Conservation (phyloP, 805 yeast species). For the Pichia gijzeniarum region DNA sequence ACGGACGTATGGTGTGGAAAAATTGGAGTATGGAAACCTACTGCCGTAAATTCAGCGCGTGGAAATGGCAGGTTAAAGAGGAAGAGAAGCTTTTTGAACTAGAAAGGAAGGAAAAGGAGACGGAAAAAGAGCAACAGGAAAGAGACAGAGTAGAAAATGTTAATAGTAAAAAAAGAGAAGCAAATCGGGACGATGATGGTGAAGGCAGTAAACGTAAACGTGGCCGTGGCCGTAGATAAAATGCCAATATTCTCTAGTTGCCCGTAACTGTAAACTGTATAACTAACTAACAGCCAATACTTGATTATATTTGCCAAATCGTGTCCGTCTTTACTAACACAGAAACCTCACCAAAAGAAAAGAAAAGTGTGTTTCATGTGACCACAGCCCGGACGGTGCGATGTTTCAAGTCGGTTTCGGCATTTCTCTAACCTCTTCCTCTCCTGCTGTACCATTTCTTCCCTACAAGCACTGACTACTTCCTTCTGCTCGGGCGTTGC, state of each 20-base stretch:
- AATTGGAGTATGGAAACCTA: slow-evolving; percentile 89
- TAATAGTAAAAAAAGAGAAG: background rate
- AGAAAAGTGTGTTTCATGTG: too few relatives aligned
- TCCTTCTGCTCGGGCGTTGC: too few relatives aligned
- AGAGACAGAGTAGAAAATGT: background rate
- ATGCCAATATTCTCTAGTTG: background rate
- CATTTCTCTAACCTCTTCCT: too few relatives aligned
- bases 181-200: background rate
- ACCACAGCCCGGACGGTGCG: too few relatives aligned
- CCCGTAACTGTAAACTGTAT: background rate
- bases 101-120: slow-evolving; percentile 7
- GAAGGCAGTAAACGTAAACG: background rate
- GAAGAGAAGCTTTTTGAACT: slow-evolving; percentile 35
- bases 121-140: background rate
- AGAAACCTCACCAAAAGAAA: too few relatives aligned
- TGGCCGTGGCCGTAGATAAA: slow-evolving; percentile 4
- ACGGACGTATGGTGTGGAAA: slow-evolving; percentile 91
- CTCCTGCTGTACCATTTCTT: too few relatives aligned
- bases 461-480: too few relatives aligned
- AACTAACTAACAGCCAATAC: too few relatives aligned
- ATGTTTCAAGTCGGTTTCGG: too few relatives aligned
- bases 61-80: slow-evolving; percentile 64
- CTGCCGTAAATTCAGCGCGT: slow-evolving; percentile 65
- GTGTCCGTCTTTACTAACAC: too few relatives aligned
- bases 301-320: too few relatives aligned